A percentile compares a stretch with the other conserved stretches of the same genome.
Conservation (phyloP, 495 filamentous ascomycete genomes). For the Parathielavia hyrcaniae region DNA sequence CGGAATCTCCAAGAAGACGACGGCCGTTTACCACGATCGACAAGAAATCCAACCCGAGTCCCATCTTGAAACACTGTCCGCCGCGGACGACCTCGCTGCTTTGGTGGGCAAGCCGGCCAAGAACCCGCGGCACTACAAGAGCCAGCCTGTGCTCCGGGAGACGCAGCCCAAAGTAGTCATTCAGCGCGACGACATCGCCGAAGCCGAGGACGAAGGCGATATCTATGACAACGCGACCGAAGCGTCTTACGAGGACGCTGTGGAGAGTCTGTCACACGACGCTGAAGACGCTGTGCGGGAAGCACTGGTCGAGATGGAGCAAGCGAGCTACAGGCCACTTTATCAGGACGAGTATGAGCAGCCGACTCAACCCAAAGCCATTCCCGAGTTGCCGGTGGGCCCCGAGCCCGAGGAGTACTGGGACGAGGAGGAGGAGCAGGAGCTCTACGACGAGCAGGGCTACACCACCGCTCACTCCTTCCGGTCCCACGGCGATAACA, state of each 20-base stretch:
- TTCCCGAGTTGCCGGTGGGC: conserved; percentile 14
- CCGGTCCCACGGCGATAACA: conserved; percentile 70
- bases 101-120: conserved; percentile 30
- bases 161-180: conserved; percentile 32
- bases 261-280: conserved; percentile 33
- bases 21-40: conserved; percentile 61
- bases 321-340: not conserved
- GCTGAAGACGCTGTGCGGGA: conserved; percentile 7
- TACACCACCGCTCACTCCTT: conserved; percentile 72
- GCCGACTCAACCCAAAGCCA: conserved; percentile 15
- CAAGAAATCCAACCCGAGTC: conserved; percentile 24
- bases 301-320: conserved; percentile 8
- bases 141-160: conserved; percentile 35
- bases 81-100: conserved; percentile 20
- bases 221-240: conserved; percentile 35
- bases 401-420: conserved; percentile 67
- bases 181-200: conserved; percentile 22
- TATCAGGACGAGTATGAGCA: conserved; percentile 12
- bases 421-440: conserved; percentile 61
- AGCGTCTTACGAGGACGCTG: conserved; percentile 40
- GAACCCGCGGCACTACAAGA: conserved; percentile 42
- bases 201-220: conserved; percentile 24
- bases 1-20: conserved; percentile 52
- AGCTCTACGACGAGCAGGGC: conserved; percentile 75
- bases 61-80: conserved; percentile 12